These are phyloP conservation scores for Hirsutella rhossiliensis DNA, from an alignment of 2,329 filamentous ascomycete genomes.

Conservation along the genomic window DNA sequence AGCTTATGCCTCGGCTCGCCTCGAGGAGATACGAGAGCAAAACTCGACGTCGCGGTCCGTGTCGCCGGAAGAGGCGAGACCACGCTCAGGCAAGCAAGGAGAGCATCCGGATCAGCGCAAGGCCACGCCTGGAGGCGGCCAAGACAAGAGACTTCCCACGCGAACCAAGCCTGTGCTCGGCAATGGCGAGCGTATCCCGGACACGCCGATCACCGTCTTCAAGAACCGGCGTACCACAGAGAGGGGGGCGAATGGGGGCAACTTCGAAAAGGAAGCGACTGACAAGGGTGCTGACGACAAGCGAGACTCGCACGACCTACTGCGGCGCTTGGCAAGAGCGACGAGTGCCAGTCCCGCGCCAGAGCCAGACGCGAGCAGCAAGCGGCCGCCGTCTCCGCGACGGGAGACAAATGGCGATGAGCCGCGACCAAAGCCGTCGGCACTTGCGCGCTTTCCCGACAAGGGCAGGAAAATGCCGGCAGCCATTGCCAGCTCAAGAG, in stretches of 20 bases:
- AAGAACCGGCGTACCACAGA: constrained; percentile 9
- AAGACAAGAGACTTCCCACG: constrained; percentile 8
- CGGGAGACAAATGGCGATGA: constrained; percentile 3
- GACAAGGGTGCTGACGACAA: neutral
- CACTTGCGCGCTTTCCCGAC: neutral
- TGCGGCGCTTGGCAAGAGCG: constrained; percentile 36
- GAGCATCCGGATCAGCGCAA: constrained; percentile 8
- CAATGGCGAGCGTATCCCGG: constrained; percentile 20
- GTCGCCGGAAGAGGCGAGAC: constrained; percentile 26
- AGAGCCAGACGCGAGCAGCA: constrained; percentile 2
- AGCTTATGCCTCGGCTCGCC: constrained; percentile 32
- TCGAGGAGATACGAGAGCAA: constrained; percentile 40
- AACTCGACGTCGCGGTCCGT: constrained; percentile 32
- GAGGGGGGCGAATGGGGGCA: neutral
- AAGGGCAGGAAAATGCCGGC: neutral
- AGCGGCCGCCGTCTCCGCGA: constrained; percentile 6
- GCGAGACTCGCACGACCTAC: constrained; percentile 33
- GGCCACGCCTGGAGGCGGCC: constrained; percentile 7
- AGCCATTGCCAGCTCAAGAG: constrained; percentile 1
- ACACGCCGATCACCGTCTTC: constrained; percentile 29
- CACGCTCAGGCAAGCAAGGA: constrained; percentile 12
- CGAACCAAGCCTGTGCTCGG: constrained; percentile 2
- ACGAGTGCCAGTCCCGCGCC: constrained; percentile 30
- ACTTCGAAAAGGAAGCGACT: neutral
- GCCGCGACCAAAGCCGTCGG: constrained; percentile 5